These are phyloP conservation scores for Plectosphaerella sp. DNA, from an alignment of 2,329 filamentous ascomycete genomes.

Conservation along the genomic window DNA sequence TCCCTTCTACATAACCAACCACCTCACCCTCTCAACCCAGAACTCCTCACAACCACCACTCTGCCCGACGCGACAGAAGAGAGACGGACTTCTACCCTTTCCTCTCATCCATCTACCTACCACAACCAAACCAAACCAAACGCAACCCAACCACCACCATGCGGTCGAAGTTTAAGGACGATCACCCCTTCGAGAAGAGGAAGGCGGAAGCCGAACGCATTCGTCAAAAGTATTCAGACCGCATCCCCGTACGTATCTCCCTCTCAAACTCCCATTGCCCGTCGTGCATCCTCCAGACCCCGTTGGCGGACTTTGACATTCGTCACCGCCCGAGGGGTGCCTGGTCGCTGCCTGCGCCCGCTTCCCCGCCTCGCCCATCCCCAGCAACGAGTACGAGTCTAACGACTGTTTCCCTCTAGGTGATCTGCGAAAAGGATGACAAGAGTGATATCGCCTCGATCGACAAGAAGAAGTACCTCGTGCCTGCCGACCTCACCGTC, in stretches of 20 bases:
- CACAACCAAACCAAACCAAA: slow-evolving; percentile 11
- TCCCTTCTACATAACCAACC: slow-evolving; percentile 10
- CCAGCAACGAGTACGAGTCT: slow-evolving; percentile 10
- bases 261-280: background rate
- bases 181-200: slow-evolving; percentile 99
- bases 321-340: slow-evolving; percentile 9
- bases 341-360: background rate
- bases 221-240: slow-evolving; percentile 97
- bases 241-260: slow-evolving; percentile 78
- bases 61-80: background rate
- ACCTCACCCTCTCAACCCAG: slow-evolving; percentile 6
- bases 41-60: background rate
- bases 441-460: slow-evolving; percentile 99
- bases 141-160: slow-evolving; percentile 56
- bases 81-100: background rate
- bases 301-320: background rate
- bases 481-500: slow-evolving; percentile 94
- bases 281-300: slow-evolving; percentile 1
- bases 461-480: slow-evolving; percentile 99
- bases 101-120: slow-evolving; percentile 3
- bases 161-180: slow-evolving; percentile 99
- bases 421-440: slow-evolving; percentile 99
- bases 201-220: slow-evolving; percentile 99
- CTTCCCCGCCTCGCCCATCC: slow-evolving; percentile 1
- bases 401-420: slow-evolving; percentile 45